Evolutionary conservation across 441 rosid species (phyloP).

Genomic region (Erysimum pusillum): DNA sequence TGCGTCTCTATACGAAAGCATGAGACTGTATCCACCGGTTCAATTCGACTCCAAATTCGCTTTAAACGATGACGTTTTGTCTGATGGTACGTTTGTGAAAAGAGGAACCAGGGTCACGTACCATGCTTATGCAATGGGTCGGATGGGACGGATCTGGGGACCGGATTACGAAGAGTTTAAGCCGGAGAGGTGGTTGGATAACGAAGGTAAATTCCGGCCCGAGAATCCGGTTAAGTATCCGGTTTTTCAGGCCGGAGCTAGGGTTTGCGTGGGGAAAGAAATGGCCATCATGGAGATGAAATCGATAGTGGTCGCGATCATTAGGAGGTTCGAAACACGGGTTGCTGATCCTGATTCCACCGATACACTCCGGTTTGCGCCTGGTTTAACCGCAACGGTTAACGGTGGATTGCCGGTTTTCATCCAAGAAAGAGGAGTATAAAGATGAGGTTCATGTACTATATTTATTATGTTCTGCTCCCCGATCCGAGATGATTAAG

Average conservation of each 20-base stretch:
- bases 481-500: too few species aligned
- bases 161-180: slow-evolving; percentile 55
- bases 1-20: slow-evolving; percentile 61
- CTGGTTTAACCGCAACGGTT: slow-evolving; percentile 83
- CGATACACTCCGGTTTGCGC: slow-evolving; percentile 55
- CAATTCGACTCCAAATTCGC: slow-evolving; percentile 72
- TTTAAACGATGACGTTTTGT: slow-evolving; percentile 57
- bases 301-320: slow-evolving; percentile 53
- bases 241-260: slow-evolving; percentile 67
- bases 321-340: slow-evolving; percentile 44
- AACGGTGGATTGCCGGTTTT: slow-evolving; percentile 71
- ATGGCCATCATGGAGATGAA: slow-evolving; percentile 73
- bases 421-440: slow-evolving; percentile 48
- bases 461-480: too few species aligned
- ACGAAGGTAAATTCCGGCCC: slow-evolving; percentile 44
- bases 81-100: slow-evolving; percentile 55
- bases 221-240: slow-evolving; percentile 61
- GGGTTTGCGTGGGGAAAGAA: slow-evolving; percentile 74
- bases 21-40: slow-evolving; percentile 68
- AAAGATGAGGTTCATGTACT: too few species aligned
- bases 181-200: slow-evolving; percentile 64
- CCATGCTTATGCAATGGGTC: slow-evolving; percentile 73
- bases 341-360: slow-evolving; percentile 22
- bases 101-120: slow-evolving; percentile 67
- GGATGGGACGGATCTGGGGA: slow-evolving; percentile 69